Percentiles rank a stretch among this genome's conserved stretches.
These are phyloP conservation scores for Suillus alpinus DNA, from an alignment of 768 basidiomycete species.

Conservation along the genomic window DNA sequence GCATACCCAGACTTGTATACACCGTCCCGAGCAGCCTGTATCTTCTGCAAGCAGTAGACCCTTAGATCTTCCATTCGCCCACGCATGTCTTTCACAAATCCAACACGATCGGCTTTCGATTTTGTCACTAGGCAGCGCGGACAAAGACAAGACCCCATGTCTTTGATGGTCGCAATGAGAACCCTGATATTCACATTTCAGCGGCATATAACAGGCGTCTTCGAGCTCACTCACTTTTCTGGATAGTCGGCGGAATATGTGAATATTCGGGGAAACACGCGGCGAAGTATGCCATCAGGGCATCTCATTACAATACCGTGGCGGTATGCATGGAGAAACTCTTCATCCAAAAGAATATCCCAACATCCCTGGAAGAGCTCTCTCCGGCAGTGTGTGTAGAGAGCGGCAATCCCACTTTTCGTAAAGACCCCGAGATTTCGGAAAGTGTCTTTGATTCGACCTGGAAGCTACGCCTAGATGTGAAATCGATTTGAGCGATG, in stretches of 20 bases:
- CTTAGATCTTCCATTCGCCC: background rate
- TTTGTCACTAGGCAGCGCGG: constrained; percentile 15
- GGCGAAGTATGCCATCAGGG: constrained; percentile 13
- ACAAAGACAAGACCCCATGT: constrained; percentile 22
- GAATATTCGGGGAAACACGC: constrained; percentile 19
- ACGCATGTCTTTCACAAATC: constrained; percentile 10
- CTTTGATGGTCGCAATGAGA: constrained; percentile 23
- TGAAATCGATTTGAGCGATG: background rate
- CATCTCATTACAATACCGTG: constrained; percentile 21
- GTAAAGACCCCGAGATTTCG: background rate
- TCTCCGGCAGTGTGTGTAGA: constrained; percentile 15
- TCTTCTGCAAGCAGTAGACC: background rate
- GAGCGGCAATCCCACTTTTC: background rate
- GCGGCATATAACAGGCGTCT: background rate
- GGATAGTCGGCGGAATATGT: constrained; percentile 30
- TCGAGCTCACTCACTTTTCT: constrained; percentile 26
- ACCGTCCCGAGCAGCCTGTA: background rate
- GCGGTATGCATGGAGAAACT: constrained; percentile 23
- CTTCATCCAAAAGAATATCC: constrained; percentile 18
- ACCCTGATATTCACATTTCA: constrained; percentile 12
- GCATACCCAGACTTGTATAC: constrained; percentile 14
- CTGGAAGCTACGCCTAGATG: constrained; percentile 12
- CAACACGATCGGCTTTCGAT: constrained; percentile 12
- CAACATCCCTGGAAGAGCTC: constrained; percentile 25
- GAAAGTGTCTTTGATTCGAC: constrained; percentile 13